phyloP scores from a whole-genome alignment of 805 yeast species.

The Schwanniomyces occidentalis region DNA sequence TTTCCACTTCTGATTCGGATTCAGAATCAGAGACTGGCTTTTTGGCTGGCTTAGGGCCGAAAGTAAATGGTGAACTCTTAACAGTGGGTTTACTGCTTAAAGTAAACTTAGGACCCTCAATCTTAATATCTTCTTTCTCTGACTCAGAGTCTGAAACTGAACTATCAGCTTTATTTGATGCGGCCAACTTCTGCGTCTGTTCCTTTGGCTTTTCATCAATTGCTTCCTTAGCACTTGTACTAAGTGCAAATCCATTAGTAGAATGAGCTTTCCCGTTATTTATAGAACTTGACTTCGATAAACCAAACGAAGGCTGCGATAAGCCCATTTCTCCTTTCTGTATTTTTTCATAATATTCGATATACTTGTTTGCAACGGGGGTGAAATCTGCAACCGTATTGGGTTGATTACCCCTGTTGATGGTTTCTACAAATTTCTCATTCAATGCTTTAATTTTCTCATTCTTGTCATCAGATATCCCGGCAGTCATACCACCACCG shows the following conservation, averaged over 20 bases:
- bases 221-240: background rate
- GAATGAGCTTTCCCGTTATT: background rate
- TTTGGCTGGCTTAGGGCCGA: constrained; percentile 30
- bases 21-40: constrained; percentile 45
- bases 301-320: background rate
- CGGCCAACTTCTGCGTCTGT: constrained; percentile 3
- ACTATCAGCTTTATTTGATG: constrained; percentile 8
- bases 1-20: constrained; percentile 61
- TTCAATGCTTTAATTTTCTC: constrained; percentile 66
- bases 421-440: constrained; percentile 52
- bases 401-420: constrained; percentile 40
- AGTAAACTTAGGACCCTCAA: constrained; percentile 40
- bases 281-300: background rate
- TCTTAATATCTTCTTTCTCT: constrained; percentile 25
- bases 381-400: constrained; percentile 58
- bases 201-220: background rate
- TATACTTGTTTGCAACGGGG: constrained; percentile 58
- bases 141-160: constrained; percentile 29
- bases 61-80: constrained; percentile 39
- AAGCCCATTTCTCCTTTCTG: constrained; percentile 2
- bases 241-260: background rate
- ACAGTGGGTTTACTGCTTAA: constrained; percentile 26
- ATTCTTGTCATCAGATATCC: constrained; percentile 28
- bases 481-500: no score
- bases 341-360: constrained; percentile 44